A percentile compares a stretch with the other conserved stretches of the same genome.
Evolutionary conservation across 2,329 filamentous ascomycete genomes (phyloP).

Genomic region (Trichoderma koningiopsis): DNA sequence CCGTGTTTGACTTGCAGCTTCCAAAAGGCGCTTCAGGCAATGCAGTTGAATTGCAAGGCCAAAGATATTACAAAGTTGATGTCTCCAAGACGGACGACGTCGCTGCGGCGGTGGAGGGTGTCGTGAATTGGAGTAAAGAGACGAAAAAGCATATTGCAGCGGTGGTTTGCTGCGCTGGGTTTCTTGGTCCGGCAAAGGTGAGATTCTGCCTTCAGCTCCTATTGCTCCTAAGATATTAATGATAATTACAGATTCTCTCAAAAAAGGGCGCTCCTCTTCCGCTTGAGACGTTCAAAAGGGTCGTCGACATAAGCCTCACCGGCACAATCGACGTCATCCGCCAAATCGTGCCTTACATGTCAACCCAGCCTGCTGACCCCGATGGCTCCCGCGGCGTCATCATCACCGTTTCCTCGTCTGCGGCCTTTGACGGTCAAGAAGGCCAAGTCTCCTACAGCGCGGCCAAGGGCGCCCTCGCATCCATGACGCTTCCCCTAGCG

Average conservation of each 20-base stretch:
- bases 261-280: not conserved
- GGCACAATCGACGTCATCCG: slow-evolving; percentile 9
- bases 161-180: slow-evolving; percentile 1
- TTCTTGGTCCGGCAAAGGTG: slow-evolving; percentile 1
- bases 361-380: not conserved
- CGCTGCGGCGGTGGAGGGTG: not conserved
- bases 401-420: slow-evolving; percentile 1
- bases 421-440: slow-evolving; percentile 10
- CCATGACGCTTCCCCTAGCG: not conserved
- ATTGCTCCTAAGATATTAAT: not conserved
- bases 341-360: slow-evolving; percentile 8
- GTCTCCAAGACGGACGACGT: not conserved
- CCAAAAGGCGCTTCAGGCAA: not conserved
- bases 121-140: not conserved
- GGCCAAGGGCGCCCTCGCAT: not conserved
- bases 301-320: slow-evolving; percentile 9
- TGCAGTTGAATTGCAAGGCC: not conserved
- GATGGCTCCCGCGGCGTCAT: slow-evolving; percentile 4
- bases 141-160: not conserved
- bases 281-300: not conserved
- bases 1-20: slow-evolving; percentile 1
- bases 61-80: not conserved
- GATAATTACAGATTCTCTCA: not conserved
- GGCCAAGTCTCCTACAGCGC: slow-evolving; percentile 3
- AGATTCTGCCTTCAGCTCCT: not conserved